Evolutionary conservation across 106 monocot genomes (phyloP), one percentile per base, ranked within the genome.

Genomic region (Dendrobium catenatum): DNA sequence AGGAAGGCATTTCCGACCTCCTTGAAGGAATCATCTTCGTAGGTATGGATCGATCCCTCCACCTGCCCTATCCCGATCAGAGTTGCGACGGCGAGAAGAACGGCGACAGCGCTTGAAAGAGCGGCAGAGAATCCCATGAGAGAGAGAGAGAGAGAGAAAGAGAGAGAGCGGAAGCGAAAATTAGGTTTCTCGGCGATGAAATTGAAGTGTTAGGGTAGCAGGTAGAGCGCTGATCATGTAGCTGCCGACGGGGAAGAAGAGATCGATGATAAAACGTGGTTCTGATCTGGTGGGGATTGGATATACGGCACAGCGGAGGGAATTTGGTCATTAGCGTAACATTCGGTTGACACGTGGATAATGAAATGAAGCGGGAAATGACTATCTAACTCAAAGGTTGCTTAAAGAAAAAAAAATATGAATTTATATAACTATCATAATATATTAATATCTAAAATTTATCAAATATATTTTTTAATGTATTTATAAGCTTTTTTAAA

Each of bases 1-100:
- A 98, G 98, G 83, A 80, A 91, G 51, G 98, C 93, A 70, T 98
- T 98, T 55, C 97, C 97, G 47, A 98, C 91, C 79, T 98, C 97
- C 80, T 83, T 92, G 88, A 98, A 98, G 41, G 88, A 55, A 42
- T 94, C 92, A 68, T 55, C 54, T 49, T 89, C 80, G 87, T 91
- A 98, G 42, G 88, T 89, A 82, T 96, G 96, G 80, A 96, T 91
- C 55, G 96, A 96, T 8, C 87, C 93, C 64, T 84, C 81, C 74
- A 77, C 74, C 74, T 74, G n/a, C 19, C 16, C 43, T 4, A 74
- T 29, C 8, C 74, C 43, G 20, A 74, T 74, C 43, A 74, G 20
- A 20, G 20, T 80, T 16, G 68, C n/a, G 56, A 10, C 51, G 13
- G 47, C 26, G 54, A 47, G 41, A 24, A 83, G 40, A 27, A 85